Base-by-base conservation (phyloP, 2,329 filamentous ascomycete species). In the Rugonectria rugulosa region DNA sequence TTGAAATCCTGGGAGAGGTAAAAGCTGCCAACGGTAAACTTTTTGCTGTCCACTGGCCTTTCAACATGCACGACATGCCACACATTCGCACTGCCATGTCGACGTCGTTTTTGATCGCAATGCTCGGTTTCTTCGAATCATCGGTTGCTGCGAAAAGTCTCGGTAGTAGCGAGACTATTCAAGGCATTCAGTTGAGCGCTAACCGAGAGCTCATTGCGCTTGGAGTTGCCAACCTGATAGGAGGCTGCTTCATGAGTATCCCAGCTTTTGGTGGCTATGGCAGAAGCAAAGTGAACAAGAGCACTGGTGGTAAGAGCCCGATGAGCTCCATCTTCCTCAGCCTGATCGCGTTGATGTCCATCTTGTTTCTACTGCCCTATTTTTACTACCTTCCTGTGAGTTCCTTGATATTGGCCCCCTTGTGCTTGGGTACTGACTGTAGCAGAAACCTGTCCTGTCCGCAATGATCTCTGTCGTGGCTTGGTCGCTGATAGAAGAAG, bases 81-180 rank as follows among this genome's bases (percentile, higher is more conserved):
- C 89, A 97, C 70, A 90, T 96, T 49, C 88, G 90, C 19, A 89
- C 92, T 59, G 90, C 92, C 31, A 89, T 98, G 82, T 88, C 91
- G 46, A 98, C 95, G 0, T 90, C 92, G 0, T 97, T 99, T 68
- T 81, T 98, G 49, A 97, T 99, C 61, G 92, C 93, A 1, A 81
- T 99, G 20, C 86, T 99, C 0, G 95, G 95, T n/a, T 99, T 99
- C 75, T 99, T 99, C 67, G 95, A 99, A 74, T 97, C 92, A 3
- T 97, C 92, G 0, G 92, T 99, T 11, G 95, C 95, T 1, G 95
- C 95, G 29, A 98, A 98, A 75, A 94, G 91, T 59, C 78, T 99
- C 3, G 90, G 89, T 6, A 84, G 85, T 36, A 79, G 79, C 45
- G 85, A 88, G 60, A 85, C 85, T 9, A 88, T 97, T 26, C 84